Evolutionary conservation across 1,284 basidiomycete genomes (phyloP).

Genomic region (Stygiomarasmius scandens): DNA sequence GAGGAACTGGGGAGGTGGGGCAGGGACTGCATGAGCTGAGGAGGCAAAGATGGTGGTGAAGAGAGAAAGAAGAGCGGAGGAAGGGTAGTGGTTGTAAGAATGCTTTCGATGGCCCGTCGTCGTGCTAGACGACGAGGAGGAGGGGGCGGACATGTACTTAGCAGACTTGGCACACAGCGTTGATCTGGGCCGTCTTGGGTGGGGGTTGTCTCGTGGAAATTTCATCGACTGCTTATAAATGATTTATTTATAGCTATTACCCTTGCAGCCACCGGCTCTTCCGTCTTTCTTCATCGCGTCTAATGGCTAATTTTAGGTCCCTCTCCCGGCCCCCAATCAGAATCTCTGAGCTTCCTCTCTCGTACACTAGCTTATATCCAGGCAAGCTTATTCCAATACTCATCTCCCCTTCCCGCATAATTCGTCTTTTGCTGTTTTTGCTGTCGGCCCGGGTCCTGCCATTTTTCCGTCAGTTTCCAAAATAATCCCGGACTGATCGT

Average conservation of each 20-base stretch:
- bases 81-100: slow-evolving; percentile 31
- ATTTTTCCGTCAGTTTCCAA: slow-evolving; percentile 37
- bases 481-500: slow-evolving; percentile 11
- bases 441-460: slow-evolving; percentile 18
- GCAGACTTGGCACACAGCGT: not conserved
- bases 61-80: slow-evolving; percentile 51
- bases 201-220: slow-evolving; percentile 13
- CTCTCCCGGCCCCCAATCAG: slow-evolving; percentile 53
- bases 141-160: not conserved
- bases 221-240: not conserved
- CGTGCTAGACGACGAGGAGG: slow-evolving; percentile 1
- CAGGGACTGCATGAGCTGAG: slow-evolving; percentile 48
- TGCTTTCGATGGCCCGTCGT: not conserved
- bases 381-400: slow-evolving; percentile 66
- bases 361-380: slow-evolving; percentile 78
- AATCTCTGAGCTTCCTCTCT: slow-evolving; percentile 60
- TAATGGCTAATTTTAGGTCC: slow-evolving; percentile 43
- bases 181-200: slow-evolving; percentile 12
- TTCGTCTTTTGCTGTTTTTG: slow-evolving; percentile 25
- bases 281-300: slow-evolving; percentile 22
- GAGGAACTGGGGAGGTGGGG: slow-evolving; percentile 62
- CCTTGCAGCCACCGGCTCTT: slow-evolving; percentile 1
- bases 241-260: not conserved
- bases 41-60: slow-evolving; percentile 57
- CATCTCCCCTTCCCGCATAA: slow-evolving; percentile 42